Conservation (phyloP, 2,329 filamentous ascomycete genomes). For the Ophiostoma fasciatum region DNA sequence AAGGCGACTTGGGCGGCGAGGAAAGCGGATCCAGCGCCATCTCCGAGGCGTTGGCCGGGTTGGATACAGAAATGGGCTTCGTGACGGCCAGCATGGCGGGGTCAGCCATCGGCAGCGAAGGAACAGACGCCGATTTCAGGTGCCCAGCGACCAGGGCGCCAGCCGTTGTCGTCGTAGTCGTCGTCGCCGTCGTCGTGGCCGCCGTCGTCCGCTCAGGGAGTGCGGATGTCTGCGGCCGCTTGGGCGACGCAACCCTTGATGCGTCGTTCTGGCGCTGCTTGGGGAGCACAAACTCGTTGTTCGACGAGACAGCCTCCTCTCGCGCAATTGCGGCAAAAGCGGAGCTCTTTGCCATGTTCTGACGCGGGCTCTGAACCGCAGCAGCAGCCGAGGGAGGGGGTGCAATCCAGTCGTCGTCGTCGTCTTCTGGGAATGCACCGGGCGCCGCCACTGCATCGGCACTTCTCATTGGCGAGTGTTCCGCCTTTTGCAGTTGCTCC, state of each 20-base stretch:
- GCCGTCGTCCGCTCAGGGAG: slow-evolving; percentile 9
- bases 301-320: too few species aligned
- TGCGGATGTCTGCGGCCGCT: slow-evolving; percentile 12
- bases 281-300: slow-evolving; percentile 26
- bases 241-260: slow-evolving; percentile 21
- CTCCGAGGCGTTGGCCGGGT: slow-evolving; percentile 29
- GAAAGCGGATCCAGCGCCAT: too few species aligned
- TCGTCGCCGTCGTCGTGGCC: too few species aligned
- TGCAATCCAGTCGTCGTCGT: slow-evolving; percentile 50
- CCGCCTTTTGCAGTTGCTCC: slow-evolving; percentile 12
- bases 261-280: slow-evolving; percentile 23
- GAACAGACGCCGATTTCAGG: slow-evolving; percentile 47
- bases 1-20: slow-evolving; percentile 42
- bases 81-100: slow-evolving; percentile 27
- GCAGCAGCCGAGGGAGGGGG: slow-evolving; percentile 29
- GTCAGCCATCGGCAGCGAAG: slow-evolving; percentile 27
- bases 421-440: slow-evolving; percentile 44
- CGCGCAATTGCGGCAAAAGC: too few species aligned
- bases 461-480: slow-evolving; percentile 4
- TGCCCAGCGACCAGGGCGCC: not conserved
- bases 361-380: slow-evolving; percentile 31
- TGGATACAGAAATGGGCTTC: slow-evolving; percentile 48
- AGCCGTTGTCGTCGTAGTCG: too few species aligned
- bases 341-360: slow-evolving; percentile 43
- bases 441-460: slow-evolving; percentile 25